These are phyloP conservation scores for Elsinoe fawcettii DNA, from an alignment of 2,329 filamentous ascomycete species.

Conservation along the genomic window DNA sequence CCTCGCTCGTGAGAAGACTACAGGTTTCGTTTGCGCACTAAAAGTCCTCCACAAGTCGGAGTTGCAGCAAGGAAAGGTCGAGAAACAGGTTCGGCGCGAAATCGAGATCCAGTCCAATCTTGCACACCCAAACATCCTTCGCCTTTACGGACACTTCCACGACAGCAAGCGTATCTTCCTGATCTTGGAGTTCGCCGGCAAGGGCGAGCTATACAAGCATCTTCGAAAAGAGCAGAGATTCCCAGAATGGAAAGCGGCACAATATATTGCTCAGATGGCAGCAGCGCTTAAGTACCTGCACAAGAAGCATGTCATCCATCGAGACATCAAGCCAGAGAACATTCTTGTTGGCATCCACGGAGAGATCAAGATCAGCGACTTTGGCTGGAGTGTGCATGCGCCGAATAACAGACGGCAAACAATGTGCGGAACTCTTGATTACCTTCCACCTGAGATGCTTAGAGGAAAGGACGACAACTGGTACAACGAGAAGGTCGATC, in stretches of 20 bases:
- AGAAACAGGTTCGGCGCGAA: constrained; percentile 48
- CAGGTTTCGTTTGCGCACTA: constrained; percentile 72
- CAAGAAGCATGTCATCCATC: constrained; percentile 22
- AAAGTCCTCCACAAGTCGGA: constrained; percentile 80
- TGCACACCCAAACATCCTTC: constrained; percentile 21
- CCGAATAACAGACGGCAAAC: constrained; percentile 22
- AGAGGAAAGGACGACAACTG: constrained; percentile 20
- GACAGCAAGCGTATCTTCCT: constrained; percentile 22
- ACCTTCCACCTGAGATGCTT: constrained; percentile 22
- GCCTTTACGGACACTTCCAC: constrained; percentile 21
- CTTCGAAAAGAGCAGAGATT: constrained; percentile 20
- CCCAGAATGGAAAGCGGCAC: constrained; percentile 20
- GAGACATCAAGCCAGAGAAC: constrained; percentile 22
- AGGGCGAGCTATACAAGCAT: constrained; percentile 21
- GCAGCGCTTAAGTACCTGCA: constrained; percentile 20
- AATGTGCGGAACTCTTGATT: constrained; percentile 21
- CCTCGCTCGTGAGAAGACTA: constrained; percentile 66
- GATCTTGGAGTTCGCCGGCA: constrained; percentile 20
- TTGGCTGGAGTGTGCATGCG: constrained; percentile 21
- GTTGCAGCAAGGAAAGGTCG: constrained; percentile 67
- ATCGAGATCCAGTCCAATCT: constrained; percentile 22
- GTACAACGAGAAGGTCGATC: constrained; percentile 22
- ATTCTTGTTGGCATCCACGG: constrained; percentile 21
- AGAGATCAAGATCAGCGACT: constrained; percentile 22
- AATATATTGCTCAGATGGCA: constrained; percentile 20